Evolutionary conservation across 1,139 yeast species (phyloP), one percentile per base, ranked within the genome.

Genomic region (Kurtzmaniella quercitrusa): DNA sequence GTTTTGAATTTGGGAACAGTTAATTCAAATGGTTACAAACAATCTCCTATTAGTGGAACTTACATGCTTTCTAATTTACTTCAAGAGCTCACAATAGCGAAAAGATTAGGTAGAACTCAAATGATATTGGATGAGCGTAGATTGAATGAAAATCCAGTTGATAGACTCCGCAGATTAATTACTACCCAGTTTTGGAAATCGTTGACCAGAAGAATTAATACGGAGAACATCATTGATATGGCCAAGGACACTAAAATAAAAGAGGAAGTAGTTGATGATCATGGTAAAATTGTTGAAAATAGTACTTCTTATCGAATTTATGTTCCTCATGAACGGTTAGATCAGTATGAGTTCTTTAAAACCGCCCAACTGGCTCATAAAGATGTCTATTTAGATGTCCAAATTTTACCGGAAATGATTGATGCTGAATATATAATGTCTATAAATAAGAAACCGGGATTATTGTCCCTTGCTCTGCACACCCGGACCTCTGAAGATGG

Each of bases 31-130:
- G 96, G 97, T 1, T 86, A 66, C 62, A 81, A 79, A 39, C 83
- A 81, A 54, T 75, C 79, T 39, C 88, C 84, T 44, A 75, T 91
- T 43, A 70, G 96, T 50, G 98, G 98, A 12, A 90, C 96, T 0
- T 91, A 91, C 59, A 87, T 87, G 93, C 70, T 91, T 43, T 85
- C 95, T 1, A 91, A 91, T 61, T 66, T 91, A 43, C 72, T 91
- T 46, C 97, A 91, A 65, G 97, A 91, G 63, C 72, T 91, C 52
- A 89, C 96, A 1, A 80, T 90, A 50, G 97, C 97, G 16, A 81
- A 86, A 58, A 70, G 86, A 49, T 77, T 82, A 58, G 96, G 96
- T 9, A 73, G 93, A 50, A 80, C 78, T 47, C 86, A 81, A 56
- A 79, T 89, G 70, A 72, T 87, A 43, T 66, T 91, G 47, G 96